phyloP scores from a whole-genome alignment of 129 eudicot genomes.

The Ambrosia artemisiifolia region DNA sequence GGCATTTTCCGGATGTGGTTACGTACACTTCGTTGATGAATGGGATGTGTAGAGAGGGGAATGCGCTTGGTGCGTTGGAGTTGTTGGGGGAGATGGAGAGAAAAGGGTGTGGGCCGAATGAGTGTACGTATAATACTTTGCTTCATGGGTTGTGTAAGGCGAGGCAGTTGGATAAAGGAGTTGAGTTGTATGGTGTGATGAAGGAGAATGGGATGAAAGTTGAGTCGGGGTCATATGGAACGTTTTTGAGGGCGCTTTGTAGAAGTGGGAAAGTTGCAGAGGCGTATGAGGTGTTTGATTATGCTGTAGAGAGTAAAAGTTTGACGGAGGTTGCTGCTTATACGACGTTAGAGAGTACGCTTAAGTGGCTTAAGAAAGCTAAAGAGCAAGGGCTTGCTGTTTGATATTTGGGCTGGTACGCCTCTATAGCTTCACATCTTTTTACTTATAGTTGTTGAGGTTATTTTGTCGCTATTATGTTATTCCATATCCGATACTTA shows the following conservation, averaged over 20 bases:
- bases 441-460: conserved; percentile 4
- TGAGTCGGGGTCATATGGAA: conserved; percentile 79
- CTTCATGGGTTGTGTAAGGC: conserved; percentile 88
- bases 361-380: conserved; percentile 92
- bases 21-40: conserved; percentile 96
- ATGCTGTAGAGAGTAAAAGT: conserved; percentile 87
- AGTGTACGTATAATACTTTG: conserved; percentile 84
- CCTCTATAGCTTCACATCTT: conserved; percentile 14
- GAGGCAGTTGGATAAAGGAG: conserved; percentile 57
- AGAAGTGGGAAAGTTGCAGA: conserved; percentile 73
- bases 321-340: conserved; percentile 78
- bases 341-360: conserved; percentile 70
- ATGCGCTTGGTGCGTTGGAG: conserved; percentile 61
- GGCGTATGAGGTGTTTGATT: conserved; percentile 93
- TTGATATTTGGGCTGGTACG: conserved; percentile 31
- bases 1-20: conserved; percentile 77
- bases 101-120: conserved; percentile 74
- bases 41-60: conserved; percentile 88
- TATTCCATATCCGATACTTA: background rate
- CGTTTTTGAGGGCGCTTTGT: conserved; percentile 79
- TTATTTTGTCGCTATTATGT: conserved; percentile 1
- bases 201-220: conserved; percentile 63
- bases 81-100: conserved; percentile 74
- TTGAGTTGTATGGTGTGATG: conserved; percentile 61
- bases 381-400: conserved; percentile 79